Conservation (phyloP, 305 asterid genomes). For the Solanum hybrid region DNA sequence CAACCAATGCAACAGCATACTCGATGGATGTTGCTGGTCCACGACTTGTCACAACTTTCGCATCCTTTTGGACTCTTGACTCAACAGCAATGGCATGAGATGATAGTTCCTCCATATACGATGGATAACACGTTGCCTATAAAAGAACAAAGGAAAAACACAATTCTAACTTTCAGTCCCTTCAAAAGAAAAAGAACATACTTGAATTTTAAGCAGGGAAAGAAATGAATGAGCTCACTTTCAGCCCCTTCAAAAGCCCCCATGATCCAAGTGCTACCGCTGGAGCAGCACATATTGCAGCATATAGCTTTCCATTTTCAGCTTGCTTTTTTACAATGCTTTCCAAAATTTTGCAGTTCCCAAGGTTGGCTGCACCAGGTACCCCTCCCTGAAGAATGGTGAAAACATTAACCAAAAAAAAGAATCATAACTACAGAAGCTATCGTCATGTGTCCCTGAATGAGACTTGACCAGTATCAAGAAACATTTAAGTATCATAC, state of each 20-base stretch:
- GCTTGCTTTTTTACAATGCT: slow-evolving; percentile 65
- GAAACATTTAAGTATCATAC: neutral
- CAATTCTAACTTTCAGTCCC: neutral
- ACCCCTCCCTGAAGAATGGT: slow-evolving; percentile 58
- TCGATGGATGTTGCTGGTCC: slow-evolving; percentile 94
- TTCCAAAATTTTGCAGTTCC: slow-evolving; percentile 68
- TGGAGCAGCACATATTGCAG: slow-evolving; percentile 97
- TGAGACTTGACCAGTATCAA: neutral
- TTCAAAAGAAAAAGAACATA: neutral
- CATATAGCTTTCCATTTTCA: slow-evolving; percentile 49
- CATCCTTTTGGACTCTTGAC: slow-evolving; percentile 83
- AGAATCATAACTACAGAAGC: neutral
- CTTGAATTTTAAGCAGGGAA: neutral
- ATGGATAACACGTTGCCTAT: slow-evolving; percentile 92
- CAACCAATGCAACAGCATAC: slow-evolving; percentile 74
- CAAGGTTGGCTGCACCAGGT: slow-evolving; percentile 77
- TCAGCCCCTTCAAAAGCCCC: slow-evolving; percentile 84
- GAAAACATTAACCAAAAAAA: neutral
- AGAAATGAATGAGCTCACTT: slow-evolving; percentile 25
- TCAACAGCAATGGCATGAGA: slow-evolving; percentile 62
- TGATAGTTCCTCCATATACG: slow-evolving; percentile 70
- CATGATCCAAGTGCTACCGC: slow-evolving; percentile 92
- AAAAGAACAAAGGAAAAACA: neutral
- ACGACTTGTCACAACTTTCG: slow-evolving; percentile 79
- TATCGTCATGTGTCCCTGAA: neutral